A percentile compares a stretch with the other conserved stretches of the same genome.
phyloP scores from a whole-genome alignment of 768 basidiomycete species.

The Dentipellis fragilis region DNA sequence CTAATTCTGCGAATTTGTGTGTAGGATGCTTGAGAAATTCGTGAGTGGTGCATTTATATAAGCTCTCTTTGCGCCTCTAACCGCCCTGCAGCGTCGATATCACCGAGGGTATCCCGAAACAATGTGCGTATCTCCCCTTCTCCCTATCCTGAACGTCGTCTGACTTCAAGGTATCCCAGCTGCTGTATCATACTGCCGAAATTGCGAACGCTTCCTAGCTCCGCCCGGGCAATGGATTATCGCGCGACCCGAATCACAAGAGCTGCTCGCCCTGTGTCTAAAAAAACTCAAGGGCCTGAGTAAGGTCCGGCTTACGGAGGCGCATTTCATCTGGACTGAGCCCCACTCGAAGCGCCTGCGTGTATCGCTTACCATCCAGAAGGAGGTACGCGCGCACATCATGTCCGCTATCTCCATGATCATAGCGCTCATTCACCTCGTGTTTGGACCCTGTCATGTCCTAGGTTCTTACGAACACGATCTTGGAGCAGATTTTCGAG shows the following conservation, averaged over 20 bases:
- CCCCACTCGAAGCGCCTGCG: constrained; percentile 91
- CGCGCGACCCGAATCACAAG: constrained; percentile 83
- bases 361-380: constrained; percentile 94
- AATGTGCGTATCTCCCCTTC: constrained; percentile 40
- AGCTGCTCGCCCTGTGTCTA: constrained; percentile 88
- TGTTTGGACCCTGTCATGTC: neutral
- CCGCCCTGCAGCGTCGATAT: constrained; percentile 67
- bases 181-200: constrained; percentile 85
- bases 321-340: constrained; percentile 99
- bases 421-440: neutral
- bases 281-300: constrained; percentile 90
- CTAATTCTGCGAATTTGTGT: constrained; percentile 89
- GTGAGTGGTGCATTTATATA: constrained; percentile 28
- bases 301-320: constrained; percentile 95
- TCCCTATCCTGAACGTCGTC: neutral
- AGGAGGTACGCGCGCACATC: constrained; percentile 56
- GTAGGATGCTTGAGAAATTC: constrained; percentile 84
- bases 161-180: constrained; percentile 32
- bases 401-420: neutral
- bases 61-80: neutral
- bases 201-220: constrained; percentile 91
- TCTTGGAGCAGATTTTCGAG: constrained; percentile 96
- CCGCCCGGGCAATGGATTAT: constrained; percentile 84
- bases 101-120: constrained; percentile 95
- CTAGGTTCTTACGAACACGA: constrained; percentile 85